Percentiles rank a stretch among this genome's conserved stretches.
Conservation (phyloP, 169 alveolate species). For the Theileria parva region DNA sequence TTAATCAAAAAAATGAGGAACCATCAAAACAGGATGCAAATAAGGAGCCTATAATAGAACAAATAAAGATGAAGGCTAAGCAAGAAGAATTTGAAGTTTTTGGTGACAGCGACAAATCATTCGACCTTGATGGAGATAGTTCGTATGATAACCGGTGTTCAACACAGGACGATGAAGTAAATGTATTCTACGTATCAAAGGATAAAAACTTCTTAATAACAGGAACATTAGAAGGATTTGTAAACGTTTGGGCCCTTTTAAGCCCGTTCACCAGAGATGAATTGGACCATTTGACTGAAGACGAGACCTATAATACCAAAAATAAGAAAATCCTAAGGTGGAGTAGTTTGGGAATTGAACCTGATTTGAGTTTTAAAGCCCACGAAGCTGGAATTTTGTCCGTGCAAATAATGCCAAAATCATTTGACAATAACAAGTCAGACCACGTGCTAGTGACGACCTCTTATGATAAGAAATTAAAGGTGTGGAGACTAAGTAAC, state of each 20-base stretch:
- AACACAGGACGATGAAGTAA: conserved; percentile 12
- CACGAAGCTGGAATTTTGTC: background rate
- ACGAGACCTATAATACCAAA: background rate
- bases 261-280: background rate
- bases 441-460: background rate
- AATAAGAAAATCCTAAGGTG: background rate
- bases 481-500: background rate
- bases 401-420: background rate
- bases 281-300: background rate
- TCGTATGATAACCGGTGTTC: too few species aligned
- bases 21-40: background rate
- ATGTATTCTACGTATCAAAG: background rate
- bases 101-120: background rate
- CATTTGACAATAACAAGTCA: background rate
- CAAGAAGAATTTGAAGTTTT: background rate
- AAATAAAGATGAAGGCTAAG: background rate
- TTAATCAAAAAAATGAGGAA: background rate
- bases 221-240: conserved; percentile 12
- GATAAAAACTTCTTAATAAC: background rate
- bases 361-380: background rate
- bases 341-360: background rate
- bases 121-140: too few species aligned
- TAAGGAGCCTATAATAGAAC: background rate
- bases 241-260: conserved; percentile 1
- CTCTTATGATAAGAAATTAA: background rate